These are phyloP conservation scores for Ascocoryne sarcoides DNA, from an alignment of 2,329 filamentous ascomycete genomes.

Conservation along the genomic window DNA sequence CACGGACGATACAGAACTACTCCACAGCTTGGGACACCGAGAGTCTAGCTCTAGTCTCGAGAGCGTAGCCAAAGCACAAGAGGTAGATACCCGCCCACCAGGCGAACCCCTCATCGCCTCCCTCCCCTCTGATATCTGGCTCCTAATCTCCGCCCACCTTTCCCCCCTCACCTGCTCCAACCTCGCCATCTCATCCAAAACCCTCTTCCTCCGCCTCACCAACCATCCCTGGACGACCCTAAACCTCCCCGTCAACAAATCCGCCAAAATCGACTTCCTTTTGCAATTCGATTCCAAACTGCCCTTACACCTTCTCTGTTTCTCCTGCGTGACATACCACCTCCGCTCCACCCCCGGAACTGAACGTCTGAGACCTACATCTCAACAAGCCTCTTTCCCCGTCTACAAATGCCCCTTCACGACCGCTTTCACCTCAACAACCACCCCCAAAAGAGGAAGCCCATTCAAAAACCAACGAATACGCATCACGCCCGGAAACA, in stretches of 20 bases:
- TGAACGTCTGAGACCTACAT: conserved; percentile 44
- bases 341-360: conserved; percentile 41
- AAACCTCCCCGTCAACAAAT: conserved; percentile 34
- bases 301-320: conserved; percentile 50
- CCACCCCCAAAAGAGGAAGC: conserved; percentile 39
- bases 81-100: conserved; percentile 17
- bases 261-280: conserved; percentile 42
- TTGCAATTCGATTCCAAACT: conserved; percentile 39
- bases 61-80: conserved; percentile 1
- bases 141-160: conserved; percentile 33
- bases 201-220: conserved; percentile 36
- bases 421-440: too few species aligned
- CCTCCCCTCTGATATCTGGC: conserved; percentile 39
- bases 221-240: conserved; percentile 32
- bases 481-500: conserved; percentile 44
- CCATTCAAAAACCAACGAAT: conserved; percentile 37
- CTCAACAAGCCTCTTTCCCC: conserved; percentile 42
- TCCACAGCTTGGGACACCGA: conserved; percentile 26
- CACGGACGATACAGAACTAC: conserved; percentile 25
- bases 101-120: conserved; percentile 36
- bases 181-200: conserved; percentile 40
- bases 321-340: conserved; percentile 48
- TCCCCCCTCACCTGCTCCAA: conserved; percentile 38
- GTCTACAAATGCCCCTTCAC: conserved; percentile 44
- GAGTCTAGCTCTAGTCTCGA: conserved; percentile 22